Evolutionary conservation across 2,329 filamentous ascomycete species (phyloP), one percentile per base, ranked within the genome.

Genomic region (Sarocladium kiliense): DNA sequence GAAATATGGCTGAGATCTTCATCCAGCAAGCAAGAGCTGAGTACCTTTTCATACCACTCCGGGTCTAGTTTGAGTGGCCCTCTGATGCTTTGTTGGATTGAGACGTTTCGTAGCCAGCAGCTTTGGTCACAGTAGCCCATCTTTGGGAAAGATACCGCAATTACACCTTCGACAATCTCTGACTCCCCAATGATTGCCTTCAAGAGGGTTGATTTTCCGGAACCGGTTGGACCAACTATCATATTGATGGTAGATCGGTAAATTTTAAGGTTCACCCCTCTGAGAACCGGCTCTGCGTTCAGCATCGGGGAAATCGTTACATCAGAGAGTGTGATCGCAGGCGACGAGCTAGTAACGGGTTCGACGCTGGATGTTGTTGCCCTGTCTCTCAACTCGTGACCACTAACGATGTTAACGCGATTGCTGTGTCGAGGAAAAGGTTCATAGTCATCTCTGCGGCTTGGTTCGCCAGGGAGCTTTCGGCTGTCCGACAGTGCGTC

Each of bases 401-500:
- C n/a, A n/a, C n/a, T n/a, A n/a, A n/a, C n/a, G n/a, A n/a, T n/a
- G n/a, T n/a, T n/a, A n/a, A n/a, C n/a, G n/a, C n/a, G n/a, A n/a
- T n/a, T n/a, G n/a, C n/a, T n/a, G n/a, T n/a, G n/a, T n/a, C n/a
- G n/a, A n/a, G n/a, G n/a, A n/a, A n/a, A n/a, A n/a, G n/a, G n/a
- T n/a, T n/a, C n/a, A n/a, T n/a, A n/a, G n/a, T n/a, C n/a, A n/a
- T n/a, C n/a, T n/a, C n/a, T n/a, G n/a, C 10, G 37, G 37, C 37
- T 41, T 19, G n/a, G n/a, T 14, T 34, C 30, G 14, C 30, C 14
- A 3, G 56, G 34, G 3, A 56, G 42, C 37, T 64, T 61, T 2
- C 54, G 30, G 30, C 37, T 41, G 9, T 18, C 11, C 6, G 37
- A 27, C 10, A 62, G 62, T 47, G 67, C 63, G 14, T 63, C 58